phyloP scores from a whole-genome alignment of 768 basidiomycete genomes.

The Suillus alpinus region DNA sequence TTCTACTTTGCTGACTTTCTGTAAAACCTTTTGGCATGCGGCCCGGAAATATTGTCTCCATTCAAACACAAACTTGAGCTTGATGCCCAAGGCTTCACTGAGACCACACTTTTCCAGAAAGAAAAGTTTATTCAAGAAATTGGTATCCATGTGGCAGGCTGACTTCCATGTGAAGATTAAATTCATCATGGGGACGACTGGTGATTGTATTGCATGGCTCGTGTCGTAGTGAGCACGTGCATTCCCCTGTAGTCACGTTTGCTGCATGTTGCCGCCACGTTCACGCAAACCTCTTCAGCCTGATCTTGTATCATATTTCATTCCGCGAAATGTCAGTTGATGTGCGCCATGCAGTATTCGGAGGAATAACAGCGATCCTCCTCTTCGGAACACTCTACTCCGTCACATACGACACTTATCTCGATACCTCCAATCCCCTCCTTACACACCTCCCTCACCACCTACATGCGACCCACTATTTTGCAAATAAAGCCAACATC shows the following conservation, averaged over 20 bases:
- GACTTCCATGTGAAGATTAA: not conserved
- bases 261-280: not conserved
- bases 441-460: slow-evolving; percentile 69
- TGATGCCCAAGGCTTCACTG: not conserved
- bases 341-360: slow-evolving; percentile 34
- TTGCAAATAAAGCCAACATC: slow-evolving; percentile 76
- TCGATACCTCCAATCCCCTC: slow-evolving; percentile 82
- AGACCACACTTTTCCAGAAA: not conserved
- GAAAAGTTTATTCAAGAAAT: not conserved
- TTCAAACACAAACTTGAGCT: not conserved
- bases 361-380: slow-evolving; percentile 44
- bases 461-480: slow-evolving; percentile 60
- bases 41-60: not conserved
- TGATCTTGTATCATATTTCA: not conserved
- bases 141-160: not conserved
- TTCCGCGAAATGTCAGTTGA: slow-evolving; percentile 2
- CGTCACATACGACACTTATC: slow-evolving; percentile 60
- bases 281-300: not conserved
- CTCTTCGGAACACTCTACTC: slow-evolving; percentile 66
- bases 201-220: no score
- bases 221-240: not conserved
- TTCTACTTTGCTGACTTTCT: not conserved
- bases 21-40: not conserved
- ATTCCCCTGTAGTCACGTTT: not conserved
- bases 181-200: no score